A percentile compares a stretch with the other conserved stretches of the same genome.
Conservation (phyloP, 1,284 basidiomycete genomes). For the Cutaneotrichosporon dermatis region DNA sequence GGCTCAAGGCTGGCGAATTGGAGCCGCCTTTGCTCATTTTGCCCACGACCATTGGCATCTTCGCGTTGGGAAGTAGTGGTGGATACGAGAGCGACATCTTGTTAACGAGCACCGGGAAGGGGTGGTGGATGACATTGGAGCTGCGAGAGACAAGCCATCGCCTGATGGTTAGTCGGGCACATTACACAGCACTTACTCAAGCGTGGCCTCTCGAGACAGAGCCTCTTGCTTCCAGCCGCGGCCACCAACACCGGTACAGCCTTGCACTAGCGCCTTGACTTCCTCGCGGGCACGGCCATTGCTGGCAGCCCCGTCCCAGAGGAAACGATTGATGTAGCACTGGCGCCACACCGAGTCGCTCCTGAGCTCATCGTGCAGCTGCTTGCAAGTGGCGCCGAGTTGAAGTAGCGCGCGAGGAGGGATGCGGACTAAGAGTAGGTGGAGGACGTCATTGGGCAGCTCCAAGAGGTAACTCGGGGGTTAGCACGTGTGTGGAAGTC, state of each 20-base stretch:
- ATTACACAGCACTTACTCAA: slow-evolving; percentile 37
- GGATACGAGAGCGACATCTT: slow-evolving; percentile 43
- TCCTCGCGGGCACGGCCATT: slow-evolving; percentile 20
- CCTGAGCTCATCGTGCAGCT: slow-evolving; percentile 27
- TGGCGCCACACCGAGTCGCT: slow-evolving; percentile 43
- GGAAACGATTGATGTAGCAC: slow-evolving; percentile 42
- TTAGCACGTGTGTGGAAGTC: slow-evolving; percentile 10
- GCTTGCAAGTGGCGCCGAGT: slow-evolving; percentile 32
- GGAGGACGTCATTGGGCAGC: slow-evolving; percentile 41
- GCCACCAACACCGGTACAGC: slow-evolving; percentile 15
- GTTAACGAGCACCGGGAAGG: slow-evolving; percentile 34
- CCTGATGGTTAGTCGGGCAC: slow-evolving; percentile 13
- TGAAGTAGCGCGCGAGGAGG: slow-evolving; percentile 36
- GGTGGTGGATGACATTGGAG: slow-evolving; percentile 32
- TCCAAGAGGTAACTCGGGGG: slow-evolving; percentile 33
- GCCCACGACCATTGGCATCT: slow-evolving; percentile 26
- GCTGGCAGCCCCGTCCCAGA: slow-evolving; percentile 27
- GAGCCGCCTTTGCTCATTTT: slow-evolving; percentile 20
- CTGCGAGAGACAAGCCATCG: slow-evolving; percentile 40
- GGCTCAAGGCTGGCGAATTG: not conserved
- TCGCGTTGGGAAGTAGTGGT: slow-evolving; percentile 11
- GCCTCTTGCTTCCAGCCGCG: slow-evolving; percentile 21
- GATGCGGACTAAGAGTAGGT: slow-evolving; percentile 32
- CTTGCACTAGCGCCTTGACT: slow-evolving; percentile 25
- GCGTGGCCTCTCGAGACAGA: slow-evolving; percentile 38